These are phyloP conservation scores for Gloeostereum incarnatum DNA, from an alignment of 768 basidiomycete genomes.

Conservation along the genomic window DNA sequence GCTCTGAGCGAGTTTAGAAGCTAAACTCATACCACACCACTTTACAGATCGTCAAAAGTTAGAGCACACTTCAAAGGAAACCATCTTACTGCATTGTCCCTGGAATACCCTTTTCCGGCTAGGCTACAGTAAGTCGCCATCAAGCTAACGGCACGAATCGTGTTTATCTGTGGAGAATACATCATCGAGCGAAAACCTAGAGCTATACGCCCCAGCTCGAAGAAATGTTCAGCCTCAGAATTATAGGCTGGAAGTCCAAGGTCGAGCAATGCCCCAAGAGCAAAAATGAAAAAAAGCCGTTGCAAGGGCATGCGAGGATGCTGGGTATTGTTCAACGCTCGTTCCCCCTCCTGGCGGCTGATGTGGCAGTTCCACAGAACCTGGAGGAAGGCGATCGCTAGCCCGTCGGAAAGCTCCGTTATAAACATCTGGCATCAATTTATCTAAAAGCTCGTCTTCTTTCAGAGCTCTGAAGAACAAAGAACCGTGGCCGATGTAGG, in stretches of 20 bases:
- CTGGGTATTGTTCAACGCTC: no score
- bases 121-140: slow-evolving; percentile 47
- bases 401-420: background rate
- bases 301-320: slow-evolving; percentile 42
- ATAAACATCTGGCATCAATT: slow-evolving; percentile 31
- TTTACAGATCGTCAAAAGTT: slow-evolving; percentile 36
- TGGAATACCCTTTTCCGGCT: slow-evolving; percentile 26
- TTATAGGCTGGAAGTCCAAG: slow-evolving; percentile 39
- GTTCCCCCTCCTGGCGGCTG: no score
- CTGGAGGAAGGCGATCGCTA: no score
- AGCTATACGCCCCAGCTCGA: slow-evolving; percentile 46
- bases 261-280: slow-evolving; percentile 55
- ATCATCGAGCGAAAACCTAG: slow-evolving; percentile 41
- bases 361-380: no score
- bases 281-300: slow-evolving; percentile 49
- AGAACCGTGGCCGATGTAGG: slow-evolving; percentile 34
- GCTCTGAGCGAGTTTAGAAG: slow-evolving; percentile 53
- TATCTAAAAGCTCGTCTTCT: slow-evolving; percentile 33
- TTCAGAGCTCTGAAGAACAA: slow-evolving; percentile 44
- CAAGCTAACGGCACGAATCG: slow-evolving; percentile 50
- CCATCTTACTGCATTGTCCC: background rate
- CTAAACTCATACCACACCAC: slow-evolving; percentile 46
- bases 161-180: slow-evolving; percentile 44
- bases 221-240: slow-evolving; percentile 51
- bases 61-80: slow-evolving; percentile 3